Evolutionary conservation across 768 basidiomycete genomes (phyloP).

Genomic region (Termitomyces sp.): DNA sequence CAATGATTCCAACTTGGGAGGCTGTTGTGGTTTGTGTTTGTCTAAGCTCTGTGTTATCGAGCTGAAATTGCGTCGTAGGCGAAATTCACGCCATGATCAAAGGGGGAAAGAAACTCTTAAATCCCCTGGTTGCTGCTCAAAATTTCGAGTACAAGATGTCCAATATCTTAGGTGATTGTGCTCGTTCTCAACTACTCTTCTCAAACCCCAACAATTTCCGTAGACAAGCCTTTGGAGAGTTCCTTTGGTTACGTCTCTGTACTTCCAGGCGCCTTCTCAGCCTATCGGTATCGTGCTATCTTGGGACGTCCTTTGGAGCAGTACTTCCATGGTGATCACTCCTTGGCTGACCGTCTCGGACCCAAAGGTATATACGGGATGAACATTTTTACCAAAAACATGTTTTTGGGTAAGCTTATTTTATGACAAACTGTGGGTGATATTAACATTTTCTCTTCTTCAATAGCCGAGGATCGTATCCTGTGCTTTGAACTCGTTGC

Average conservation of each 20-base stretch:
- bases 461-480: conserved; percentile 88
- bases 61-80: conserved; percentile 18
- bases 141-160: conserved; percentile 99
- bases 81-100: conserved; percentile 98
- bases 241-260: conserved; percentile 96
- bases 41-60: neutral
- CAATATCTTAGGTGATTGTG: conserved; percentile 72
- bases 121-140: conserved; percentile 90
- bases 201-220: neutral
- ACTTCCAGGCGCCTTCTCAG: conserved; percentile 93
- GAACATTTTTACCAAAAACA: conserved; percentile 95
- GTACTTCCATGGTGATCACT: conserved; percentile 86
- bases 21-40: conserved; percentile 63
- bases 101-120: conserved; percentile 85
- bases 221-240: conserved; percentile 91
- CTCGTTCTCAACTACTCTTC: neutral
- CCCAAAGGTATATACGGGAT: conserved; percentile 93
- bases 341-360: conserved; percentile 86
- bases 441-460: neutral
- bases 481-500: conserved; percentile 96
- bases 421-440: neutral
- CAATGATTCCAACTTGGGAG: conserved; percentile 71
- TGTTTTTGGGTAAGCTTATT: conserved; percentile 36
- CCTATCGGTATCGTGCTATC: conserved; percentile 92
- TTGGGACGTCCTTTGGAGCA: conserved; percentile 82